Conservation (phyloP, 2,329 filamentous ascomycete genomes). For the Botrytis pseudocinerea region DNA sequence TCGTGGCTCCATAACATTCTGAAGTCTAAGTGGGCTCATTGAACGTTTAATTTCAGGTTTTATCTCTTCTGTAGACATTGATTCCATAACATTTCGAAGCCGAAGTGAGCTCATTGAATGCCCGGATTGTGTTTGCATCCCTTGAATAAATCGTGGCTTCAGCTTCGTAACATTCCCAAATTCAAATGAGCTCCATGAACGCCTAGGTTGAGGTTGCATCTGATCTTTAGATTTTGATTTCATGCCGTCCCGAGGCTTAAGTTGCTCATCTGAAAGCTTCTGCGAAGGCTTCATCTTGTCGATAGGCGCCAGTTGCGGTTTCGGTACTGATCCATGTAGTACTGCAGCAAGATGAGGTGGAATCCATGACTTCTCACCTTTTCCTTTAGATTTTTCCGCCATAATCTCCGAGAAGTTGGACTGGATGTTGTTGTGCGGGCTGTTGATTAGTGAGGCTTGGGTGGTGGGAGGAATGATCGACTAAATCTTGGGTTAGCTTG, state of each 20-base stretch:
- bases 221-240: background rate
- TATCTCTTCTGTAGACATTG: too few species aligned
- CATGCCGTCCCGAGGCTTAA: background rate
- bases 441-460: background rate
- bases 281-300: background rate
- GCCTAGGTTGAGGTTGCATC: background rate
- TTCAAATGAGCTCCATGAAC: too few species aligned
- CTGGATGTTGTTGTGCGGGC: fast-evolving
- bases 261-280: background rate
- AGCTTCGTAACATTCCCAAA: too few species aligned
- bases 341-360: background rate
- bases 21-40: too few species aligned
- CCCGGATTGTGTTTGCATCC: too few species aligned
- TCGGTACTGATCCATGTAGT: background rate
- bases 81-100: too few species aligned
- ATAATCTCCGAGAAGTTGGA: background rate
- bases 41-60: too few species aligned
- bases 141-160: too few species aligned
- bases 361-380: background rate
- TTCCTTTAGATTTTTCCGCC: background rate
- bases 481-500: background rate
- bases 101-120: too few species aligned
- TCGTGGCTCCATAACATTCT: too few species aligned
- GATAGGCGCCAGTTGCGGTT: background rate
- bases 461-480: background rate